Evolutionary conservation across 169 alveolate genomes (phyloP), one percentile per base, ranked within the genome.

Genomic region (Plasmodium falciparum): DNA sequence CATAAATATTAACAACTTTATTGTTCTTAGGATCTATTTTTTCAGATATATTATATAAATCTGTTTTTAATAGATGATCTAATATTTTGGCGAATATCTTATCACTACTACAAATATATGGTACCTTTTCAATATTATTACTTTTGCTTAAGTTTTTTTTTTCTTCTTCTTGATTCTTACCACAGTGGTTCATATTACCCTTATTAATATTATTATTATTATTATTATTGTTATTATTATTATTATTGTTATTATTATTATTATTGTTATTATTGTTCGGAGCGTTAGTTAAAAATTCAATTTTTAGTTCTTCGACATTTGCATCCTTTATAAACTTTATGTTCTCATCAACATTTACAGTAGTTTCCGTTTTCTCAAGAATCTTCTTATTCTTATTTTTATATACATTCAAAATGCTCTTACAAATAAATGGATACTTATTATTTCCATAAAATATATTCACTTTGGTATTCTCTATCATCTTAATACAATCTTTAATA

Each of bases 401-500:
- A 56, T 73, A 54, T 13, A 71, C 47, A 54, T 86, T 72, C 15
- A 43, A 43, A 20, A 86, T 39, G 12, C 88, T 86, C 63, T 49
- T 86, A 67, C 92, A 86, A 49, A 72, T 20, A 56, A 86, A 59
- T 26, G 92, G 92, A 63, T 72, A 86, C 61, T 86, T 86, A 39
- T 39, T 5, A 43, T 72, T 73, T 6, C 92, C 92, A 29, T 86
- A 86, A 56, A 71, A 86, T 15, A 86, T 86, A 15, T 72, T 86
- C 20, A 86, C 62, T 59, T 70, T 47, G 29, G 7, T n/a, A 12
- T 43, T n/a, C 20, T 52, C 71, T 26, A 49, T 4, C 89, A 78
- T 78, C 24, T 78, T 71, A 24, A 24, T 11, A 67, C 8, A 50
- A 20, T 59, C 2, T 39, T 39, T 39, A 39, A 39, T 0, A 5